Conservation (phyloP, 78 protist species). For the Dictyostelium intermedium region DNA sequence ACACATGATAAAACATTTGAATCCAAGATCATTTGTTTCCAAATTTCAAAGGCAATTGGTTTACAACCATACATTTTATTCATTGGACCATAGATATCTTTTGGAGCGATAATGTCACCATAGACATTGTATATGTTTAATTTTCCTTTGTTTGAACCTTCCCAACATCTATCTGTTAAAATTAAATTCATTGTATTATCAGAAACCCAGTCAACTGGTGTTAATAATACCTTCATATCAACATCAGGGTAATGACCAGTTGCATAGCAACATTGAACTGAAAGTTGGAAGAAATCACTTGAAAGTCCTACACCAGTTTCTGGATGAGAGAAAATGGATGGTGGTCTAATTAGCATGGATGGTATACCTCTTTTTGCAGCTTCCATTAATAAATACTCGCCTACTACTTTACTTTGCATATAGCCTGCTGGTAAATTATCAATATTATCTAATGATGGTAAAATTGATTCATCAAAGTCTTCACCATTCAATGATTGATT, state of each 20-base stretch:
- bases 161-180: not conserved
- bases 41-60: not conserved
- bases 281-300: constrained; percentile 19
- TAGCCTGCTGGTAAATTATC: constrained; percentile 30
- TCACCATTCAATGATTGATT: not conserved
- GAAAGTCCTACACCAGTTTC: constrained; percentile 29
- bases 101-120: not conserved
- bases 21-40: not conserved
- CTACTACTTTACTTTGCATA: constrained; percentile 36
- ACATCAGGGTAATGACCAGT: not conserved
- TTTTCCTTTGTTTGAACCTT: too few relatives aligned
- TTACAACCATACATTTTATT: not conserved
- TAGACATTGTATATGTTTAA: not conserved
- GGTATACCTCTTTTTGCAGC: constrained; percentile 32
- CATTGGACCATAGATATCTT: not conserved
- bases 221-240: not conserved
- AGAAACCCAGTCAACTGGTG: not conserved
- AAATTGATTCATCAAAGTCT: not conserved
- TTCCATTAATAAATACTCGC: not conserved
- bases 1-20: not conserved
- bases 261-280: not conserved
- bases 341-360: constrained; percentile 7
- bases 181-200: not conserved
- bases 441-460: constrained; percentile 30
- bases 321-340: constrained; percentile 21